Percentiles rank a stretch among this genome's conserved stretches.
These are phyloP conservation scores for Linnemannia hyalina DNA, from an alignment of 192 early-diverging fungal genomes.

Conservation along the genomic window DNA sequence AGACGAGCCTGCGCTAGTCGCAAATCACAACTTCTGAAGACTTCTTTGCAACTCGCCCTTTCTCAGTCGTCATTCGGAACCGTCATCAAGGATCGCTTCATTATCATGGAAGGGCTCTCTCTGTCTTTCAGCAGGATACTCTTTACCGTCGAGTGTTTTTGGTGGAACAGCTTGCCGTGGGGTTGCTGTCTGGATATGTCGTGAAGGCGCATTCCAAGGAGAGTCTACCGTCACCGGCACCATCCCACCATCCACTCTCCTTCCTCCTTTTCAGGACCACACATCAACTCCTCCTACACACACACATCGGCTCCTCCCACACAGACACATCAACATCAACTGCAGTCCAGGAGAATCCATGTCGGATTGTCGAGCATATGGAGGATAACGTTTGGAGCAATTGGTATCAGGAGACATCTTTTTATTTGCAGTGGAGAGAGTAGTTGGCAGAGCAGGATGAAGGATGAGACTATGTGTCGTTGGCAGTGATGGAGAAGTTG, in stretches of 20 bases:
- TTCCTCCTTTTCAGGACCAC: not conserved
- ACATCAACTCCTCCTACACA: not conserved
- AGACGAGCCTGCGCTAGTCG: conserved; percentile 58
- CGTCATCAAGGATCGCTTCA: not conserved
- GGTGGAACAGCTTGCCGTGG: not conserved
- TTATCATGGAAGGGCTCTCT: not conserved
- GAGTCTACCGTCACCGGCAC: not conserved
- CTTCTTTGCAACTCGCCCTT: conserved; percentile 24
- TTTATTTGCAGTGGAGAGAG: not conserved
- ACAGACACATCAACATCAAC: not conserved
- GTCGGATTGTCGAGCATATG: not conserved
- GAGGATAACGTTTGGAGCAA: not conserved
- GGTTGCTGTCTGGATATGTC: not conserved
- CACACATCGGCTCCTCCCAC: not conserved
- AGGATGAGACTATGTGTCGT: not conserved
- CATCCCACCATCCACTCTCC: not conserved
- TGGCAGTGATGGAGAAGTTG: not conserved
- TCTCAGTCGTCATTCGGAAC: conserved; percentile 7
- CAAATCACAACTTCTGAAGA: conserved; percentile 61
- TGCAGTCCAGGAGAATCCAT: not conserved
- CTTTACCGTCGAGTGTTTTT: not conserved
- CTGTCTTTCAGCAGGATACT: not conserved
- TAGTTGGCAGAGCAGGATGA: not conserved
- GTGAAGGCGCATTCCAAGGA: not conserved
- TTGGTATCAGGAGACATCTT: not conserved